Percentiles rank a stretch among this genome's conserved stretches.
Evolutionary conservation across 2,329 filamentous ascomycete genomes (phyloP).

Genomic region (Stromatinia cepivora): DNA sequence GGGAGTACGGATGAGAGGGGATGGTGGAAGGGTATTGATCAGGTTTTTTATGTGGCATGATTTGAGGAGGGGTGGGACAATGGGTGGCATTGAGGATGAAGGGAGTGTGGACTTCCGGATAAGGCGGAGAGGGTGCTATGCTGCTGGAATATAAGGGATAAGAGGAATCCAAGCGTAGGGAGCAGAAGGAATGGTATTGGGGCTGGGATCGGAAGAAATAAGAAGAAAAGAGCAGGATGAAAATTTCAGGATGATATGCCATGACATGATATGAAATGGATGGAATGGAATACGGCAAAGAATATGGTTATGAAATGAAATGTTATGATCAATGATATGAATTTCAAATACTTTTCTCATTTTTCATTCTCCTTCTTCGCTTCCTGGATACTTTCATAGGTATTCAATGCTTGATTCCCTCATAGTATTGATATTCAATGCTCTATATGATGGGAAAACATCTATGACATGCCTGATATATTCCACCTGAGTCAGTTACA

Average conservation of each 20-base stretch:
- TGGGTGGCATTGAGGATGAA: no score
- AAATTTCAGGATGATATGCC: not conserved
- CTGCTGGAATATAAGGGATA: no score
- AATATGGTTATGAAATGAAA: not conserved
- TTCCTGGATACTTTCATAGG: not conserved
- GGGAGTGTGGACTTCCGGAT: not conserved
- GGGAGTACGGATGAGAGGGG: constrained; percentile 59
- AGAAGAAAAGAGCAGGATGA: not conserved
- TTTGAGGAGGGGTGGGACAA: no score
- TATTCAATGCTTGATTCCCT: no score
- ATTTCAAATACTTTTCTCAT: not conserved
- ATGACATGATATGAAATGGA: not conserved
- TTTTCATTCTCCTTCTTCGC: not conserved
- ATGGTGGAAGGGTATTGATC: constrained; percentile 70
- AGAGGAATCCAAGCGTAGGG: not conserved
- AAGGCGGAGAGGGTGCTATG: no score
- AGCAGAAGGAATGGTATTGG: no score
- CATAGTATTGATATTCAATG: not conserved
- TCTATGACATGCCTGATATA: no score
- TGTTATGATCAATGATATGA: not conserved
- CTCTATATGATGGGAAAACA: no score
- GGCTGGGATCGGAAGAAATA: no score
- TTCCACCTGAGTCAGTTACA: not conserved
- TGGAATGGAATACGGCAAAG: not conserved
- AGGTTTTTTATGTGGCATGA: constrained; percentile 65